Conservation (phyloP, 202 grass and related monocot species). For the Cymbopogon flexuosus region DNA sequence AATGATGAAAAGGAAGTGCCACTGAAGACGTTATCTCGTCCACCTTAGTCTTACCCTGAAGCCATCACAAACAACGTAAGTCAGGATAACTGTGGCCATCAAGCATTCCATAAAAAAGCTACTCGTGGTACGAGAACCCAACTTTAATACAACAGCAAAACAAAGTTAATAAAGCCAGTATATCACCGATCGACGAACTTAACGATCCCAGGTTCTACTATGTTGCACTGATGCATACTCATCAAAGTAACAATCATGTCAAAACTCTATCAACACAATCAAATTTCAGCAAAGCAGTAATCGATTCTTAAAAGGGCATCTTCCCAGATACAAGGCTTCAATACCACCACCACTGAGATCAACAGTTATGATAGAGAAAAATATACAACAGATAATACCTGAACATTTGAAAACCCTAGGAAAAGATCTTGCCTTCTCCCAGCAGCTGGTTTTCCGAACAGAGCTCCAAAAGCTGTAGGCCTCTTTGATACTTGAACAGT, state of each 20-base stretch:
- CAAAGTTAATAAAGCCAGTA: constrained; percentile 7
- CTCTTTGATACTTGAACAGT: constrained; percentile 71
- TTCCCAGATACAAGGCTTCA: constrained; percentile 1
- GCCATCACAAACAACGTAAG: constrained; percentile 14
- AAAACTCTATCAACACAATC: not conserved
- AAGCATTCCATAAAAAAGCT: constrained; percentile 4
- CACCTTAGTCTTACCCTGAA: constrained; percentile 58
- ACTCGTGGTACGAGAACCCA: not conserved
- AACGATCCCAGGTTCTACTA: not conserved
- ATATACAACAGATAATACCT: constrained; percentile 41
- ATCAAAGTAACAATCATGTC: constrained; percentile 1
- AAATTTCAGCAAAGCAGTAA: constrained; percentile 11
- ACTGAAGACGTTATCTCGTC: constrained; percentile 66
- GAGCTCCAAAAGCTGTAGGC: constrained; percentile 71
- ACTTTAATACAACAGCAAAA: not conserved
- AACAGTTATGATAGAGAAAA: not conserved
- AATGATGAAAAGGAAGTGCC: constrained; percentile 71
- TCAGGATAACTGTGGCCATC: constrained; percentile 4
- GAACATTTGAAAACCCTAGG: constrained; percentile 36
- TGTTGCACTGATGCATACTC: not conserved
- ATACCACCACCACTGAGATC: not conserved
- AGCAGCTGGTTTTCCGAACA: constrained; percentile 73
- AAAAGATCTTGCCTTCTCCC: constrained; percentile 39
- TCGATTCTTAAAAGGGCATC: not conserved
- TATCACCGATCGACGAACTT: not conserved